Conservation (phyloP, 2,329 filamentous ascomycete genomes). For the Hypoxylon sp. region DNA sequence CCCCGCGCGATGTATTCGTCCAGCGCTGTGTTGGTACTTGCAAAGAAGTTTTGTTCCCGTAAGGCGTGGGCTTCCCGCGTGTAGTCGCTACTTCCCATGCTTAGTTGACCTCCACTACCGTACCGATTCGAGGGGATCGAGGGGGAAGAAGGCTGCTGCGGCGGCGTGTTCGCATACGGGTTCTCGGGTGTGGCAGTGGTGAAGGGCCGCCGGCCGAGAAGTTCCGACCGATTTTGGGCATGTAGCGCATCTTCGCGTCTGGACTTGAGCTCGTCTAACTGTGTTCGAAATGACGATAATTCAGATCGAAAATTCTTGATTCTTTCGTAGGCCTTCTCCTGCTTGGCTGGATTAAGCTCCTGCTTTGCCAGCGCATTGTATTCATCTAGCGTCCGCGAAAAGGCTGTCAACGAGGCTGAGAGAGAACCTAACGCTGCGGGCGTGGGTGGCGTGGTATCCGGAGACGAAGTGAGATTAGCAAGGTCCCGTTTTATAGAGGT, state of each 20-base stretch:
- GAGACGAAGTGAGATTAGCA: constrained; percentile 72
- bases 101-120: constrained; percentile 58
- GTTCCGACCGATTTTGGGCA: constrained; percentile 78
- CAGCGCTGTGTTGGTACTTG: constrained; percentile 83
- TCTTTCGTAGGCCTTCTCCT: constrained; percentile 89
- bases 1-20: constrained; percentile 96
- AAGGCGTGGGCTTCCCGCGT: constrained; percentile 85
- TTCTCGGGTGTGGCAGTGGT: constrained; percentile 88
- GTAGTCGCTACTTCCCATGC: constrained; percentile 72
- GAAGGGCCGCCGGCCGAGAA: constrained; percentile 88
- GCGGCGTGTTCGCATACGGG: constrained; percentile 79
- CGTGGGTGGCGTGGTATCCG: constrained; percentile 68
- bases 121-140: constrained; percentile 62
- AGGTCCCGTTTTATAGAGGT: constrained; percentile 85
- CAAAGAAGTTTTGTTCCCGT: constrained; percentile 90
- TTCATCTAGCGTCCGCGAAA: constrained; percentile 92
- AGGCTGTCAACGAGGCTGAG: constrained; percentile 77
- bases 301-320: constrained; percentile 89
- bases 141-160: constrained; percentile 50
- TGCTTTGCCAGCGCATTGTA: constrained; percentile 88
- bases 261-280: constrained; percentile 83
- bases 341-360: constrained; percentile 91
- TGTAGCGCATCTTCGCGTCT: constrained; percentile 82
- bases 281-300: constrained; percentile 81
- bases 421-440: constrained; percentile 73